Percentiles rank a stretch among this genome's conserved stretches.
These are phyloP conservation scores for Yarrowia galli DNA, from an alignment of 1,139 yeast genomes.

Conservation along the genomic window DNA sequence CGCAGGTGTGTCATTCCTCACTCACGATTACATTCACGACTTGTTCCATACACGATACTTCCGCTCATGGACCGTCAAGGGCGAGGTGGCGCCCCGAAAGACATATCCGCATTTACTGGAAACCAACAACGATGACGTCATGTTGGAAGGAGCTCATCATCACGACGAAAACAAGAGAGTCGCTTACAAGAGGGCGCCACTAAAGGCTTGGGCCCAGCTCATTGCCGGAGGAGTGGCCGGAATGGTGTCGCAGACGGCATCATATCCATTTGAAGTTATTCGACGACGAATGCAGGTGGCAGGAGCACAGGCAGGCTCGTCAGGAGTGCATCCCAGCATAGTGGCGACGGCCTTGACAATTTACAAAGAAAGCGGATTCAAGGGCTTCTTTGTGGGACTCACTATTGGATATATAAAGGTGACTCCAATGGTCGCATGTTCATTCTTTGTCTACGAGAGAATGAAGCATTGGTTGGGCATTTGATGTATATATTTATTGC, in stretches of 20 bases:
- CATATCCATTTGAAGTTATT: constrained; percentile 95
- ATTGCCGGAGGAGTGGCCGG: constrained; percentile 96
- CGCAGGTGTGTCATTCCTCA: constrained; percentile 96
- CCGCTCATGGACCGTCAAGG: constrained; percentile 59
- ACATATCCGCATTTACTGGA: constrained; percentile 24
- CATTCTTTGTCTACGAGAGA: constrained; percentile 92
- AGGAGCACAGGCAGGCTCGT: constrained; percentile 61
- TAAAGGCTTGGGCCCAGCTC: constrained; percentile 90
- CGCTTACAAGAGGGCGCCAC: constrained; percentile 58
- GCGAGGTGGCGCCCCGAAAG: constrained; percentile 26
- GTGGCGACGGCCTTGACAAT: constrained; percentile 57
- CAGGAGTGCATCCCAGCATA: constrained; percentile 55
- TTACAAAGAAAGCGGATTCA: constrained; percentile 71
- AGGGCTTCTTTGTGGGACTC: constrained; percentile 91
- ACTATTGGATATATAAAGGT: constrained; percentile 95
- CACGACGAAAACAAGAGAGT: constrained; percentile 42
- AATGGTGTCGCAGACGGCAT: constrained; percentile 92
- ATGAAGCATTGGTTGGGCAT: constrained; percentile 73
- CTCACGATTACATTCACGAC: constrained; percentile 92
- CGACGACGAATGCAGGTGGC: constrained; percentile 97
- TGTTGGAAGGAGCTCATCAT: constrained; percentile 39
- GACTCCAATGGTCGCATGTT: constrained; percentile 96
- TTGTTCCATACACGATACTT: constrained; percentile 67
- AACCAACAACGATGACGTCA: constrained; percentile 32
- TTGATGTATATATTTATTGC: constrained; percentile 45